A percentile compares a stretch with the other conserved stretches of the same genome.
phyloP scores from a whole-genome alignment of 139 green algal species.

The Pedinophyceae sp. region DNA sequence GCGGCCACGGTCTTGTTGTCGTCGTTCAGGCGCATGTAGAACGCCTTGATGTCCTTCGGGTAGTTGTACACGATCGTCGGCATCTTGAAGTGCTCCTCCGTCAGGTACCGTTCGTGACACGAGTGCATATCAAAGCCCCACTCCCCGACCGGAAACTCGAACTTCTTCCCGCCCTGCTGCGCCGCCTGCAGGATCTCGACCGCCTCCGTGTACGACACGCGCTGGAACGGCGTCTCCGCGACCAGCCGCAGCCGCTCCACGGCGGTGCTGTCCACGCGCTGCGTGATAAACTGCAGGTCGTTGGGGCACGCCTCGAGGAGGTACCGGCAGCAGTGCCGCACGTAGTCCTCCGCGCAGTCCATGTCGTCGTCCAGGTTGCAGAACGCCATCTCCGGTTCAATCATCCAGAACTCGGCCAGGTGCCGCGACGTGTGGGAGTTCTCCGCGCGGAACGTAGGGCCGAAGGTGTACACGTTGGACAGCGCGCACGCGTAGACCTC shows the following conservation, averaged over 20 bases:
- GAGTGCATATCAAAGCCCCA: slow-evolving; percentile 81
- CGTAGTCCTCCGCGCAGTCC: slow-evolving; percentile 73
- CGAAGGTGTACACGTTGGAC: slow-evolving; percentile 86
- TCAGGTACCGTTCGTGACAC: slow-evolving; percentile 92
- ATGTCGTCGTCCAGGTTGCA: slow-evolving; percentile 87
- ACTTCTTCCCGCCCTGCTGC: slow-evolving; percentile 52
- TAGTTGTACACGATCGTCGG: slow-evolving; percentile 96
- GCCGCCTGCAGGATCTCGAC: slow-evolving; percentile 74
- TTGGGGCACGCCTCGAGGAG: slow-evolving; percentile 32
- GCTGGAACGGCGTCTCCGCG: slow-evolving; percentile 60
- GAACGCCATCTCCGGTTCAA: slow-evolving; percentile 96
- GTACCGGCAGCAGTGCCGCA: slow-evolving; percentile 54
- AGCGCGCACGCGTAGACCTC: slow-evolving; percentile 80
- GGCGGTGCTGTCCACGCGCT: slow-evolving; percentile 65
- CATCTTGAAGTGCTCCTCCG: slow-evolving; percentile 82
- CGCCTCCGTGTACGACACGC: slow-evolving; percentile 84
- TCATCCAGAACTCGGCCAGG: slow-evolving; percentile 99
- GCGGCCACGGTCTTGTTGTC: slow-evolving; percentile 93
- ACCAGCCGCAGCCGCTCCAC: slow-evolving; percentile 64
- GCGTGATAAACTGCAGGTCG: slow-evolving; percentile 68
- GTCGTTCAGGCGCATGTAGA: slow-evolving; percentile 97
- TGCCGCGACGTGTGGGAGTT: slow-evolving; percentile 84
- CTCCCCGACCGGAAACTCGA: slow-evolving; percentile 62
- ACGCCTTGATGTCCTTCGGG: slow-evolving; percentile 90
- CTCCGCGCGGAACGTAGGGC: slow-evolving; percentile 88